Conservation (phyloP, 495 filamentous ascomycete genomes). For the Penicillium lividum region DNA sequence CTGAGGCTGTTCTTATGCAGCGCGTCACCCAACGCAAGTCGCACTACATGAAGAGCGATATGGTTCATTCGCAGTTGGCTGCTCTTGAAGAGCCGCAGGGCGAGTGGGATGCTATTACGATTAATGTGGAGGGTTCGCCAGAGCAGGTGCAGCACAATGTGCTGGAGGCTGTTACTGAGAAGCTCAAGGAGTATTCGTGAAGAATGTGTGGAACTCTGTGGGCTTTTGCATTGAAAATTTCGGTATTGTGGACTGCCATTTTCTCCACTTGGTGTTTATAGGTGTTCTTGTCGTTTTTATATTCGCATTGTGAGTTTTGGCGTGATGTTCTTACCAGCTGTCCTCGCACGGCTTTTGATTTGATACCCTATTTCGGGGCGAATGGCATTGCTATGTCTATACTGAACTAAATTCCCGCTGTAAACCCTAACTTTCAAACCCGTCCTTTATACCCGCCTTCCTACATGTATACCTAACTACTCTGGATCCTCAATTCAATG, state of each 20-base stretch:
- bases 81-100: slow-evolving; percentile 78
- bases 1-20: slow-evolving; percentile 69
- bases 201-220: not conserved
- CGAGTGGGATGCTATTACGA: slow-evolving; percentile 80
- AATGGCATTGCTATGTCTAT: slow-evolving; percentile 10
- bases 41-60: slow-evolving; percentile 96
- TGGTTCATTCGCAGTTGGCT: slow-evolving; percentile 93
- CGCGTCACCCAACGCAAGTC: slow-evolving; percentile 72
- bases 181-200: slow-evolving; percentile 38
- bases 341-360: slow-evolving; percentile 10
- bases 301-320: not conserved
- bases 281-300: not conserved
- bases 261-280: slow-evolving; percentile 19
- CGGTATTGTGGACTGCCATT: slow-evolving; percentile 1
- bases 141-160: slow-evolving; percentile 69
- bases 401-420: not conserved
- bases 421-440: not conserved
- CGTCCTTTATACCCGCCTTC: not conserved
- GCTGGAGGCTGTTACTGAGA: slow-evolving; percentile 51
- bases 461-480: too few relatives aligned
- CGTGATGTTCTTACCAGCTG: slow-evolving; percentile 4
- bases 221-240: slow-evolving; percentile 14
- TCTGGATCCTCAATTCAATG: too few relatives aligned
- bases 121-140: slow-evolving; percentile 71
- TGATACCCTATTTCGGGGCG: slow-evolving; percentile 16